phyloP scores from a whole-genome alignment of 148 eudicot species.

The Diospyros lotus region DNA sequence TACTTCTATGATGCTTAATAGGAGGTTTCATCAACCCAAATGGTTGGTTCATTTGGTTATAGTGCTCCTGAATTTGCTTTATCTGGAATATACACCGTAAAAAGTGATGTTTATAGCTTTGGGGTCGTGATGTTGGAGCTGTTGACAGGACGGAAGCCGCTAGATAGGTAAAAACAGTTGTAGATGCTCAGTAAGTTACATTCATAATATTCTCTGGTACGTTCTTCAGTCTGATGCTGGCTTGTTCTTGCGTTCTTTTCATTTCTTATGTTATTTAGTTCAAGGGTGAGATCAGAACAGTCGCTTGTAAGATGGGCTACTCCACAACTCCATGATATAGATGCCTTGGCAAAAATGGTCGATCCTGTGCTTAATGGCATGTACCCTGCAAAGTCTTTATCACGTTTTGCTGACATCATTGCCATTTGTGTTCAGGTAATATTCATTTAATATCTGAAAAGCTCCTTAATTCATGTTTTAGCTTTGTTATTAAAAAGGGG shows the following conservation, averaged over 20 bases:
- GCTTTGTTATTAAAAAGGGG: too few species aligned
- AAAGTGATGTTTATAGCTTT: constrained; percentile 88
- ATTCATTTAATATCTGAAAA: neutral
- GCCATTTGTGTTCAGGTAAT: constrained; percentile 84
- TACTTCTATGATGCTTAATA: neutral
- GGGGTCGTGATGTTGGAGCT: constrained; percentile 96
- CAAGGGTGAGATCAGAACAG: constrained; percentile 70
- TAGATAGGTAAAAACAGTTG: constrained; percentile 55
- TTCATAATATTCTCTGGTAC: neutral
- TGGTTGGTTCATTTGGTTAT: constrained; percentile 74
- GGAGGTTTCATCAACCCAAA: constrained; percentile 35
- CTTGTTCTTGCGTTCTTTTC: neutral
- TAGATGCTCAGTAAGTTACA: neutral
- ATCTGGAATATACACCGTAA: constrained; percentile 75
- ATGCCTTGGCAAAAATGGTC: constrained; percentile 78
- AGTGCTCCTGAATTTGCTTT: constrained; percentile 87
- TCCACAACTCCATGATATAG: constrained; percentile 86
- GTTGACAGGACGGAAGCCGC: constrained; percentile 76
- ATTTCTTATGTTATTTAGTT: constrained; percentile 32
- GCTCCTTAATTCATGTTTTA: too few species aligned
- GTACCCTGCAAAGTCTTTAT: constrained; percentile 80
- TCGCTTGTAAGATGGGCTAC: constrained; percentile 89
- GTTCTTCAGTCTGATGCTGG: neutral
- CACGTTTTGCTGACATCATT: constrained; percentile 79
- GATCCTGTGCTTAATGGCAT: constrained; percentile 72